phyloP scores from a whole-genome alignment of 2,329 filamentous ascomycete species.

The Fusarium burgessii region DNA sequence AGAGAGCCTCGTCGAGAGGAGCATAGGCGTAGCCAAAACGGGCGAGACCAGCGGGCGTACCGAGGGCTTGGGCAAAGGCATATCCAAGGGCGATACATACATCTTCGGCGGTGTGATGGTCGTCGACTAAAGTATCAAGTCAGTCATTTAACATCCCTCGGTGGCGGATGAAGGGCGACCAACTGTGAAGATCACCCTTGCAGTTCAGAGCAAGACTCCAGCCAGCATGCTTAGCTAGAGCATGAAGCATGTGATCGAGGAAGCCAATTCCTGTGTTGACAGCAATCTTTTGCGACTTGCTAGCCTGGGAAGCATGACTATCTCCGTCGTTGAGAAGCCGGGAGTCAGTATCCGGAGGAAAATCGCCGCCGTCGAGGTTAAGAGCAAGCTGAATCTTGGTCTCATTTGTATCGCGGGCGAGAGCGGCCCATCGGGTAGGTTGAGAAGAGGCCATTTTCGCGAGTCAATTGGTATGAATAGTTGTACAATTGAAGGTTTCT shows the following conservation, averaged over 20 bases:
- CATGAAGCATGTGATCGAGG: constrained; percentile 98
- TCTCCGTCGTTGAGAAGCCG: constrained; percentile 64
- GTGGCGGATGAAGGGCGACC: constrained; percentile 50
- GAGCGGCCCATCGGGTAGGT: constrained; percentile 74
- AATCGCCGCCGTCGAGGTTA: constrained; percentile 90
- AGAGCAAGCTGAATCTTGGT: constrained; percentile 95
- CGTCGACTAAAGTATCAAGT: constrained; percentile 75
- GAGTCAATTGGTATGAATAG: constrained; percentile 26
- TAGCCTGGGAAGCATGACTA: constrained; percentile 85
- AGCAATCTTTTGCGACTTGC: constrained; percentile 85
- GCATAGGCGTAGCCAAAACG: constrained; percentile 94
- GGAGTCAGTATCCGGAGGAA: constrained; percentile 73
- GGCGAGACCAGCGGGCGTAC: constrained; percentile 81
- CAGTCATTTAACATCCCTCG: constrained; percentile 12
- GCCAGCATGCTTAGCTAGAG: constrained; percentile 92
- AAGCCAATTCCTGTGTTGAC: constrained; percentile 97
- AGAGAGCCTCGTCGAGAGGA: constrained; percentile 94
- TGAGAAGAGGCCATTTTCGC: constrained; percentile 45
- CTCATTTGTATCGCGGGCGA: constrained; percentile 95
- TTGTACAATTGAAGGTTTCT: constrained; percentile 1
- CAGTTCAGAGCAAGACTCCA: constrained; percentile 90
- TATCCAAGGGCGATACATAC: constrained; percentile 89
- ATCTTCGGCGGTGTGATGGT: constrained; percentile 98
- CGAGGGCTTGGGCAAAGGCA: constrained; percentile 85
- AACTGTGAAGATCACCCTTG: constrained; percentile 91